These are phyloP conservation scores for Dactylella cylindrospora DNA, from an alignment of 2,329 filamentous ascomycete genomes.

Conservation along the genomic window DNA sequence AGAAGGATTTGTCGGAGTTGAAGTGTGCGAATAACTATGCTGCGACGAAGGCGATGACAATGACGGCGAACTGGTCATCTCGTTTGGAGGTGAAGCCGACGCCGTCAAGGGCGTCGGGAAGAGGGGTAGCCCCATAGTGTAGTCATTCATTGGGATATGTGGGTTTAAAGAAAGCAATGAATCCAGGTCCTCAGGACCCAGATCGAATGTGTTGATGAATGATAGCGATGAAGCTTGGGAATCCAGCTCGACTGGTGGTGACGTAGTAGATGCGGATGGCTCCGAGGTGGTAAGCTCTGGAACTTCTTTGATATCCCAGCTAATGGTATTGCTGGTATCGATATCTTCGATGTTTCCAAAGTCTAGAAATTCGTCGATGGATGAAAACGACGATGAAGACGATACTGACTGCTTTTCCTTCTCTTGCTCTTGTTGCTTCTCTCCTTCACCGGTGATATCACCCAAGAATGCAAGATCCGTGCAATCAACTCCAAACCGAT, in stretches of 20 bases:
- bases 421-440: too few species aligned
- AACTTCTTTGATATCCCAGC: too few species aligned
- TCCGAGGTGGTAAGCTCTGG: conserved; percentile 15
- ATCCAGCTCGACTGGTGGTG: conserved; percentile 6
- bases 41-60: conserved; percentile 14
- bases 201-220: not conserved
- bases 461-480: too few species aligned
- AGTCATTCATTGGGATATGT: conserved; percentile 25
- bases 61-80: conserved; percentile 11
- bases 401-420: too few species aligned
- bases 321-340: conserved; percentile 7
- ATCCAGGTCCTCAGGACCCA: conserved; percentile 4
- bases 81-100: conserved; percentile 3
- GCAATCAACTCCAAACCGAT: too few species aligned
- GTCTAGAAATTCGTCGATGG: conserved; percentile 21
- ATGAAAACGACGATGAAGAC: too few species aligned
- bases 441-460: too few species aligned
- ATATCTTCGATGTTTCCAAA: conserved; percentile 12
- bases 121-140: conserved; percentile 34
- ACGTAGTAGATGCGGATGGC: conserved; percentile 10
- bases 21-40: too few species aligned
- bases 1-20: conserved; percentile 5
- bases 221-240: not conserved
- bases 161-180: conserved; percentile 35
- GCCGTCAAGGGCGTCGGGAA: conserved; percentile 22